Conservation (phyloP, 2,329 filamentous ascomycete species). For the Penicillium hordei region DNA sequence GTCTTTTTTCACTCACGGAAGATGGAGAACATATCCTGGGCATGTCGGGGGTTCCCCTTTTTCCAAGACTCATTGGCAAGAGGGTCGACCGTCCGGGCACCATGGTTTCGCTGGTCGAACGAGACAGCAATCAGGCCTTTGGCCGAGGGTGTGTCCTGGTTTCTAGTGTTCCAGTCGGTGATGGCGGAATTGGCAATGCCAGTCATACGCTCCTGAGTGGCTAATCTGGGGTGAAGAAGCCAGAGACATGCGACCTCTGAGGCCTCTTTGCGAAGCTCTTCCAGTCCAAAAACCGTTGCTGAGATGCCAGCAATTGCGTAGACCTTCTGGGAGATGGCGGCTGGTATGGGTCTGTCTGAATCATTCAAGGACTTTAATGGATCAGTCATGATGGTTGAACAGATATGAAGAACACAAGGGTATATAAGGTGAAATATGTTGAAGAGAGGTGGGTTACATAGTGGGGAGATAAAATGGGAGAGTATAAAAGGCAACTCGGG, state of each 20-base stretch:
- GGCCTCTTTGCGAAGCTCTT: slow-evolving; percentile 63
- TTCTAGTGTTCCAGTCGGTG: slow-evolving; percentile 62
- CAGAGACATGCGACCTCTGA: slow-evolving; percentile 74
- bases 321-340: slow-evolving; percentile 61
- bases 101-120: slow-evolving; percentile 95
- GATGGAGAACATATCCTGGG: slow-evolving; percentile 85
- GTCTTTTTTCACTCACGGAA: slow-evolving; percentile 56
- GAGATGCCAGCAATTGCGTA: slow-evolving; percentile 75
- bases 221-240: slow-evolving; percentile 80
- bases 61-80: slow-evolving; percentile 76
- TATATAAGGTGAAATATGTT: neutral
- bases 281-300: slow-evolving; percentile 76
- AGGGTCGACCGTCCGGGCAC: slow-evolving; percentile 65
- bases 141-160: slow-evolving; percentile 33
- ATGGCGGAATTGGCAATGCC: slow-evolving; percentile 70
- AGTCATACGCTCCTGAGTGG: slow-evolving; percentile 70
- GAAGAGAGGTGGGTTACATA: neutral
- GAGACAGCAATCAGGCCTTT: slow-evolving; percentile 74
- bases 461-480: slow-evolving; percentile 7
- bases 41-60: slow-evolving; percentile 75
- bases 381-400: slow-evolving; percentile 31
- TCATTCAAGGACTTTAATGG: slow-evolving; percentile 37
- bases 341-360: slow-evolving; percentile 30
- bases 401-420: neutral
- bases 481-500: slow-evolving; percentile 14